Evolutionary conservation across 768 basidiomycete genomes (phyloP), one percentile per base, ranked within the genome.

Genomic region (Phanerodontia chrysosporium): DNA sequence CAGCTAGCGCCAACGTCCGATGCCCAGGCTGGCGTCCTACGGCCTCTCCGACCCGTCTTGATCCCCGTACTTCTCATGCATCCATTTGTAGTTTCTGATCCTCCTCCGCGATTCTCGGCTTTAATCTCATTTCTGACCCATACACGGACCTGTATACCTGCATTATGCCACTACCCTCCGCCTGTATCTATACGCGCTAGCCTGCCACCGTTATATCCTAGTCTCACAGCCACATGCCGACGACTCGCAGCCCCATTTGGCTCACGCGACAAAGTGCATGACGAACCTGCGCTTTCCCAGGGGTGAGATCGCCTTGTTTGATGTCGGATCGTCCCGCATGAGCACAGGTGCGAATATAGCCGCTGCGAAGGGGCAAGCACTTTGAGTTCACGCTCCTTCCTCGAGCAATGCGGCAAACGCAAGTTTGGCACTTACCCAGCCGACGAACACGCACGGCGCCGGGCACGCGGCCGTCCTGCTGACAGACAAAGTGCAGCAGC

Each of bases 401-500:
- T n/a, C n/a, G n/a, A 18, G 18, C 39, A 42, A 42, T 18, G 39
- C 6, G 39, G 39, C 8, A 4, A 18, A 18, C 39, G 39, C 39
- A 42, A 42, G 39, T 42, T 32, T n/a, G n/a, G n/a, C 62, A 58
- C 62, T 30, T 51, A 64, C 66, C 66, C 60, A 75, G 32, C 46
- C 70, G 72, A 64, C 64, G 72, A 27, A 60, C 52, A 28, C 32
- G 52, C 4, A 27, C 16, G 2, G 68, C 57, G 6, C 76, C 65
- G 4, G 63, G 59, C 8, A 70, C 24, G 12, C 30, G 21, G 16
- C 25, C 18, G 7, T 59, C 70, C 21, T 78, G 77, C 65, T 81
- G 81, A 54, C 78, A 77, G 28, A 87, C 70, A 62, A 79, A 89
- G 65, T 90, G 87, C 36, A 92, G 67, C 66, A 86, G 89, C 1